phyloP scores from a whole-genome alignment of 208 protist species.

The Acanthamoeba lenticulata region DNA sequence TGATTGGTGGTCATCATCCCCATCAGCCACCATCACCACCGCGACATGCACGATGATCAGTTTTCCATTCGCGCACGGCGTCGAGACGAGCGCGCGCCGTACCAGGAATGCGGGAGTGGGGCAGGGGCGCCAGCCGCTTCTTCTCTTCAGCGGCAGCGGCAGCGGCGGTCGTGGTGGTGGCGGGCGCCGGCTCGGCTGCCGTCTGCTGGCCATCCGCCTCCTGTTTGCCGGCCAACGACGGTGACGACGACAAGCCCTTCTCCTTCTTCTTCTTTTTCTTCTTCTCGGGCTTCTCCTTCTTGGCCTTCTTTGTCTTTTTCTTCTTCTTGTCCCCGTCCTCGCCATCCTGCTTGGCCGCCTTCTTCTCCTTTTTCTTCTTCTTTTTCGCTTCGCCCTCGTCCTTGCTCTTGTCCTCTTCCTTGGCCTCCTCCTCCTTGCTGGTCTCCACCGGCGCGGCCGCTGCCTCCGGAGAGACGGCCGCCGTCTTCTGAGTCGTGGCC shows the following conservation, averaged over 20 bases:
- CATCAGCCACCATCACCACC: background rate
- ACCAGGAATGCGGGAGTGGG: background rate
- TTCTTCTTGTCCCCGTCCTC: background rate
- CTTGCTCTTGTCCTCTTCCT: background rate
- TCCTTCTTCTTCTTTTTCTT: background rate
- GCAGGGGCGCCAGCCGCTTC: background rate
- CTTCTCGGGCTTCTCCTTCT: background rate
- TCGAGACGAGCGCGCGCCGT: background rate
- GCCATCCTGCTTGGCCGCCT: background rate
- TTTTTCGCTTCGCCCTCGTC: background rate
- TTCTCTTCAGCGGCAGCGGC: background rate
- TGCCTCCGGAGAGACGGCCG: background rate
- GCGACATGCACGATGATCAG: too few species aligned
- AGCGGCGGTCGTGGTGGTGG: background rate
- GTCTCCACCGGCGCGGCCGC: background rate
- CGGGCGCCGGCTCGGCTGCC: background rate
- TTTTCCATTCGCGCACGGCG: too few species aligned
- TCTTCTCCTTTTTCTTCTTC: background rate
- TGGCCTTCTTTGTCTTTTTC: background rate
- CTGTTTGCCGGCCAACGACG: background rate
- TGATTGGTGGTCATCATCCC: background rate
- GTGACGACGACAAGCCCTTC: background rate
- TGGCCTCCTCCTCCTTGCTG: background rate
- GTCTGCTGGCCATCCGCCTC: background rate
- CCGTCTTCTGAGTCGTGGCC: too few species aligned